Conservation (phyloP, 305 asterid species). For the Withania somnifera region DNA sequence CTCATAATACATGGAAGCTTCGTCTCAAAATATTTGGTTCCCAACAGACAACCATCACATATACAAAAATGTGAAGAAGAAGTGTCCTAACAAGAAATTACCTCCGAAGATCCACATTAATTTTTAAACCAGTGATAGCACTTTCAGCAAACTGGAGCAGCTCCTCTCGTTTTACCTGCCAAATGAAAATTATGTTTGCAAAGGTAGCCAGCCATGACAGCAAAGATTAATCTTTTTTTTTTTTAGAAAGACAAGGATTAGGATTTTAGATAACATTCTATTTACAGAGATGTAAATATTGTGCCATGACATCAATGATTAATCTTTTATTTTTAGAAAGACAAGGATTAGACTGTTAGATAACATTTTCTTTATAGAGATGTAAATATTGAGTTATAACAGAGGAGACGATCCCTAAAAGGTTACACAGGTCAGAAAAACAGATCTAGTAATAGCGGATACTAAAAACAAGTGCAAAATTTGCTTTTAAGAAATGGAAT, state of each 20-base stretch:
- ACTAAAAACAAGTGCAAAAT: background rate
- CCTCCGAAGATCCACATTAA: constrained; percentile 81
- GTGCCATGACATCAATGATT: background rate
- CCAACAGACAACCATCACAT: background rate
- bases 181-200: constrained; percentile 5
- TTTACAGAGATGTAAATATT: background rate
- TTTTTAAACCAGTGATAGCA: constrained; percentile 91
- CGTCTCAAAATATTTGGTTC: background rate
- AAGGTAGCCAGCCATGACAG: background rate
- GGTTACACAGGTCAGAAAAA: background rate
- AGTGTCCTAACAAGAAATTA: constrained; percentile 15
- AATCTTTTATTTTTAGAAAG: no score
- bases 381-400: background rate
- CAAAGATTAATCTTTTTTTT: no score
- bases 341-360: background rate
- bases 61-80: constrained; percentile 7
- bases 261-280: background rate
- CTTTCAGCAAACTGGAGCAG: constrained; percentile 95
- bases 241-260: no score
- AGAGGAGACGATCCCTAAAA: background rate
- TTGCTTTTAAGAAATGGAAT: background rate
- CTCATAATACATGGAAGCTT: background rate
- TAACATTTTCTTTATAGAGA: background rate
- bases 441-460: background rate
- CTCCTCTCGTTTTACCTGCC: constrained; percentile 91